A percentile compares a stretch with the other conserved stretches of the same genome.
These are phyloP conservation scores for Butyriboletus loyo DNA, from an alignment of 768 basidiomycete genomes.

Conservation along the genomic window DNA sequence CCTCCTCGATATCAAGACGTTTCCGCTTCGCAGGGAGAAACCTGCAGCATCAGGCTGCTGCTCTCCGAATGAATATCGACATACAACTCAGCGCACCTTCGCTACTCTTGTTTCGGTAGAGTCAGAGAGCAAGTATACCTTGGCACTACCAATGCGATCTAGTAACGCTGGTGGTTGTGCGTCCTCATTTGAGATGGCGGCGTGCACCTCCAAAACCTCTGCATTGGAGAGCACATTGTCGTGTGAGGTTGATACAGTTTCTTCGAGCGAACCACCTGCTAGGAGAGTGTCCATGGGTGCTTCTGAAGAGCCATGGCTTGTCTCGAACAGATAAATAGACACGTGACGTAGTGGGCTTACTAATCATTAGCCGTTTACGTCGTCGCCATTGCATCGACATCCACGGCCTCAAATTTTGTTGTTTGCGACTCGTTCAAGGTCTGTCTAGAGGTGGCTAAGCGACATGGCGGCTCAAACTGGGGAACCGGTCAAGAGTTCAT, in stretches of 20 bases:
- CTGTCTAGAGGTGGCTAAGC: neutral
- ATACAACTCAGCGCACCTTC: slow-evolving; percentile 66
- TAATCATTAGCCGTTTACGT: too few species aligned
- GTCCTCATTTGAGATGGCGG: slow-evolving; percentile 30
- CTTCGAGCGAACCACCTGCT: slow-evolving; percentile 34
- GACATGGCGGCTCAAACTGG: slow-evolving; percentile 29
- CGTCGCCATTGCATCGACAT: too few species aligned
- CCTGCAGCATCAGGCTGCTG: slow-evolving; percentile 44
- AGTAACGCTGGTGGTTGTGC: slow-evolving; percentile 40
- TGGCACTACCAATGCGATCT: slow-evolving; percentile 66
- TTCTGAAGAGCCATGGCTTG: neutral
- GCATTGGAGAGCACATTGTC: slow-evolving; percentile 56
- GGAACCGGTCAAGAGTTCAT: slow-evolving; percentile 62
- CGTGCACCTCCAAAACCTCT: slow-evolving; percentile 39
- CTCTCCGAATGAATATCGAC: slow-evolving; percentile 35
- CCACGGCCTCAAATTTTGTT: neutral
- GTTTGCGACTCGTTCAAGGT: neutral
- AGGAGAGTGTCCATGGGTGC: slow-evolving; percentile 48
- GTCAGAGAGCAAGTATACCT: slow-evolving; percentile 78
- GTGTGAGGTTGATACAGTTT: slow-evolving; percentile 43
- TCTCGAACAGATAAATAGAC: neutral
- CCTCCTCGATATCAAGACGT: slow-evolving; percentile 41
- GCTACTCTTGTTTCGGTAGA: slow-evolving; percentile 53
- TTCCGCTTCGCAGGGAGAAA: slow-evolving; percentile 40
- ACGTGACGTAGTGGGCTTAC: too few species aligned